Conservation (phyloP, 2,329 filamentous ascomycete genomes). For the Talaromyces islandicus region DNA sequence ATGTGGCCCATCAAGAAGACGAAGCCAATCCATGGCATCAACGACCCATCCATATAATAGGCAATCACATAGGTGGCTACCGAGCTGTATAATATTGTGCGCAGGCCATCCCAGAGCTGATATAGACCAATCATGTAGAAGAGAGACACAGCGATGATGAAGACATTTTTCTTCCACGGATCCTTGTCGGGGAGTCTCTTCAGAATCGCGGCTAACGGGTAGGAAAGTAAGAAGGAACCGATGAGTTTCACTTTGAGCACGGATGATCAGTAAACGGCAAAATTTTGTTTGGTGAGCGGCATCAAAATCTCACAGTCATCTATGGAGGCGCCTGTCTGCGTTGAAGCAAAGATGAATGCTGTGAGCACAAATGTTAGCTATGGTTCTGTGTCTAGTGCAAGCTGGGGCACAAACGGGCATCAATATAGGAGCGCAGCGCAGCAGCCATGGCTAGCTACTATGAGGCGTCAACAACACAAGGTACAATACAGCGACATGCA, state of each 20-base stretch:
- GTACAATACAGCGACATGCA: background rate
- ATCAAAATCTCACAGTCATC: slow-evolving; percentile 52
- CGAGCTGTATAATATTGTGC: slow-evolving; percentile 73
- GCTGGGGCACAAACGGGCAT: slow-evolving; percentile 8
- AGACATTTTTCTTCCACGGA: slow-evolving; percentile 80
- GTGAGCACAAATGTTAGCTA: slow-evolving; percentile 3
- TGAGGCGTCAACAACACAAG: background rate
- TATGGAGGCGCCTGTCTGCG: slow-evolving; percentile 54
- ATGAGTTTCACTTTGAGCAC: slow-evolving; percentile 77
- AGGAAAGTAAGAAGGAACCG: slow-evolving; percentile 83
- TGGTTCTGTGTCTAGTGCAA: background rate
- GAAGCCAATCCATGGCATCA: slow-evolving; percentile 98
- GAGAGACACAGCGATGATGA: slow-evolving; percentile 70
- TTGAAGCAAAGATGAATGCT: slow-evolving; percentile 52
- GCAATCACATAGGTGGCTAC: slow-evolving; percentile 77
- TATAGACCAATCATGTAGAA: slow-evolving; percentile 95
- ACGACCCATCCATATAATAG: slow-evolving; percentile 73
- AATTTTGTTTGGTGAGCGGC: background rate
- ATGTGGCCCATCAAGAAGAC: slow-evolving; percentile 93
- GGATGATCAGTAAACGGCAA: background rate
- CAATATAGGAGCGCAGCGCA: slow-evolving; percentile 11
- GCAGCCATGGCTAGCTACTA: slow-evolving; percentile 10
- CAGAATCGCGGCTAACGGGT: slow-evolving; percentile 78
- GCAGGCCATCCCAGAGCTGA: slow-evolving; percentile 79
- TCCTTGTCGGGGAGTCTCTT: slow-evolving; percentile 84